Percentiles rank a stretch among this genome's conserved stretches.
These are phyloP conservation scores for Aspergillus ruber DNA, from an alignment of 2,329 filamentous ascomycete species.

Conservation along the genomic window DNA sequence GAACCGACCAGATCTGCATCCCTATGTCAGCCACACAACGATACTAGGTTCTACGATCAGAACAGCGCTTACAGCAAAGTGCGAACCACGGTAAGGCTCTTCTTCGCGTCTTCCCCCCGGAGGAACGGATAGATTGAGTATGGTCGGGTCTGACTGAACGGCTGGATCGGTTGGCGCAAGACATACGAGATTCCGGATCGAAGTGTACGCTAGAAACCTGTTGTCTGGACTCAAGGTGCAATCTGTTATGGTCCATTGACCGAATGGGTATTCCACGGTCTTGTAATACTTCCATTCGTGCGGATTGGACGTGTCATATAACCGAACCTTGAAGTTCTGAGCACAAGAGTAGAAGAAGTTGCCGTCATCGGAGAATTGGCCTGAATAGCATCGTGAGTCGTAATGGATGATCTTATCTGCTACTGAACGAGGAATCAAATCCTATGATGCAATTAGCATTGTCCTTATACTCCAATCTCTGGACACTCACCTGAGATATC, in stretches of 20 bases:
- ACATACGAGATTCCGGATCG: slow-evolving; percentile 76
- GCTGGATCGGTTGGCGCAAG: slow-evolving; percentile 81
- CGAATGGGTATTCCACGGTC: slow-evolving; percentile 75
- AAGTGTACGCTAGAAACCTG: slow-evolving; percentile 83
- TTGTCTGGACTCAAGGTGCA: slow-evolving; percentile 88
- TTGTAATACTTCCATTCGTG: slow-evolving; percentile 97
- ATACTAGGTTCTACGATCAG: background rate
- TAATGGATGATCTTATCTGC: slow-evolving; percentile 87
- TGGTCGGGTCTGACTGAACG: slow-evolving; percentile 70
- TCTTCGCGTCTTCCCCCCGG: slow-evolving; percentile 37
- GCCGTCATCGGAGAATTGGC: slow-evolving; percentile 93
- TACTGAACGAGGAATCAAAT: slow-evolving; percentile 67
- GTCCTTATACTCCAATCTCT: background rate
- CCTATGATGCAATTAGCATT: slow-evolving; percentile 37
- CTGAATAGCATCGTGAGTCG: slow-evolving; percentile 80
- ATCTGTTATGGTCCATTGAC: slow-evolving; percentile 94
- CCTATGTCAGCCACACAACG: slow-evolving; percentile 15
- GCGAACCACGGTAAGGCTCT: slow-evolving; percentile 25
- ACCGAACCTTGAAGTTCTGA: slow-evolving; percentile 87
- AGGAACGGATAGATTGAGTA: slow-evolving; percentile 62
- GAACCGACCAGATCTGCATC: slow-evolving; percentile 71
- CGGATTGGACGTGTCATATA: slow-evolving; percentile 96
- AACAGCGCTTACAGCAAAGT: slow-evolving; percentile 38
- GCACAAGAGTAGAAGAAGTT: slow-evolving; percentile 94
- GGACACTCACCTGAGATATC: slow-evolving; percentile 56